Percentiles rank a stretch among this genome's conserved stretches.
These are phyloP conservation scores for Schizosaccharomyces versatilis DNA, from an alignment of 1,139 yeast genomes.

Conservation along the genomic window DNA sequence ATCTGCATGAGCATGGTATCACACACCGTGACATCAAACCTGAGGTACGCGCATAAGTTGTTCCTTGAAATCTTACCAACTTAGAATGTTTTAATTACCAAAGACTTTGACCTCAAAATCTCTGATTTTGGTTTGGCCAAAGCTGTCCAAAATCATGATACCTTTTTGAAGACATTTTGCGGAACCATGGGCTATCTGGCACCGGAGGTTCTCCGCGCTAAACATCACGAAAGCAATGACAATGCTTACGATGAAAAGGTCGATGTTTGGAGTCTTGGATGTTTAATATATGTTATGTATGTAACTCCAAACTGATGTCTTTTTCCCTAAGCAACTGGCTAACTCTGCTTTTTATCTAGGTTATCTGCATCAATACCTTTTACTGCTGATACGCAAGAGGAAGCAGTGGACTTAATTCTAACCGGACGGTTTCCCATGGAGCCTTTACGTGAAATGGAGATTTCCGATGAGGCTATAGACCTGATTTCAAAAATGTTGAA, in stretches of 20 bases:
- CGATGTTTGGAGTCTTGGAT: conserved; percentile 92
- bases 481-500: neutral
- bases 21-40: conserved; percentile 78
- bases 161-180: conserved; percentile 70
- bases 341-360: neutral
- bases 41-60: conserved; percentile 26
- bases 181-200: conserved; percentile 84
- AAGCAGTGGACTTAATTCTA: neutral
- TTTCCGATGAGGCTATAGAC: neutral
- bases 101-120: conserved; percentile 60
- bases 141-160: conserved; percentile 21
- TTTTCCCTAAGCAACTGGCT: neutral
- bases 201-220: conserved; percentile 49
- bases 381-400: neutral
- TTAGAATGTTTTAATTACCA: conserved; percentile 52
- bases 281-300: conserved; percentile 60
- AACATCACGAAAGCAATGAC: conserved; percentile 2
- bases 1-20: conserved; percentile 72
- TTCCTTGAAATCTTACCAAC: conserved; percentile 16
- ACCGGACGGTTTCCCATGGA: neutral
- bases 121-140: conserved; percentile 87
- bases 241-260: conserved; percentile 51
- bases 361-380: conserved; percentile 2
- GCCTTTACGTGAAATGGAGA: neutral
- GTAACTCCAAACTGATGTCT: neutral